Conservation (phyloP, 345 rosid species). For the Syzygium jambos region DNA sequence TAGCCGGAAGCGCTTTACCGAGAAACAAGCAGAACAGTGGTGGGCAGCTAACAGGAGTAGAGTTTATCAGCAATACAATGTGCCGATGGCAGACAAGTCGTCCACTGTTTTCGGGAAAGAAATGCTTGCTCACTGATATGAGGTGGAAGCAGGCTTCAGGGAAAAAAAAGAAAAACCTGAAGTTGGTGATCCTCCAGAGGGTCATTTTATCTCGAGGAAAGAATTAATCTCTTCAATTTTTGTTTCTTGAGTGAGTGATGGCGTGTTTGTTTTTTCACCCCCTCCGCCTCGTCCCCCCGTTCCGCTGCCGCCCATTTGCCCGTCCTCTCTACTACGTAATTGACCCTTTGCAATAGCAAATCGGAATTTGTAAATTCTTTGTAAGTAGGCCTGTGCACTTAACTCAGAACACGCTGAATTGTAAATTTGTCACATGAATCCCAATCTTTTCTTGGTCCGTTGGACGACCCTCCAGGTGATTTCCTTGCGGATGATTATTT, state of each 20-base stretch:
- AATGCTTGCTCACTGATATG: slow-evolving; percentile 1
- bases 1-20: slow-evolving; percentile 70
- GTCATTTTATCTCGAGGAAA: background rate
- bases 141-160: background rate
- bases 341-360: background rate
- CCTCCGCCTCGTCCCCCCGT: slow-evolving; percentile 1
- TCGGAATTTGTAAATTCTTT: slow-evolving; percentile 24
- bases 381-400: slow-evolving; percentile 15
- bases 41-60: slow-evolving; percentile 69
- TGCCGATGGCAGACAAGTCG: slow-evolving; percentile 41
- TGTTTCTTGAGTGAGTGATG: background rate
- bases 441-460: background rate
- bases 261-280: background rate
- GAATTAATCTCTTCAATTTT: background rate
- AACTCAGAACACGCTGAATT: slow-evolving; percentile 16
- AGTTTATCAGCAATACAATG: slow-evolving; percentile 56
- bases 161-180: background rate
- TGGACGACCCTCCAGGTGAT: background rate
- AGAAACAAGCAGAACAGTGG: slow-evolving; percentile 80
- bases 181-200: background rate
- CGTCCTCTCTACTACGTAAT: slow-evolving; percentile 1
- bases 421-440: slow-evolving; percentile 17
- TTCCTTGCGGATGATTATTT: background rate
- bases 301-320: background rate
- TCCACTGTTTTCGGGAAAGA: slow-evolving; percentile 31